A percentile compares a stretch with the other conserved stretches of the same genome.
These are phyloP conservation scores for Nicotiana undulata DNA, from an alignment of 257 asterid species.

Conservation along the genomic window DNA sequence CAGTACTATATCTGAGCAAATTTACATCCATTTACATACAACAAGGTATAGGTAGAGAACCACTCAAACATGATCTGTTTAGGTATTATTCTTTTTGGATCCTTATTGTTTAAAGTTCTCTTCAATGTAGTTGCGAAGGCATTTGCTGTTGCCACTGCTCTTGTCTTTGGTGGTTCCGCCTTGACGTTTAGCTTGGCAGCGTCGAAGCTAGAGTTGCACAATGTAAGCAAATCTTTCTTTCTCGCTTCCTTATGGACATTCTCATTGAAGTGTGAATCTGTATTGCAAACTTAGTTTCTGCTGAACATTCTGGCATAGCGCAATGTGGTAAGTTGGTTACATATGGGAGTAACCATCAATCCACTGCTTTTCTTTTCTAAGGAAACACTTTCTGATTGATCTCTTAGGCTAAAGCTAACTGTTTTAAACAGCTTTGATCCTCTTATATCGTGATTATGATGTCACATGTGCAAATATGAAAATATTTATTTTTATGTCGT, in stretches of 20 bases:
- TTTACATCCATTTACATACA: not conserved
- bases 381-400: not conserved
- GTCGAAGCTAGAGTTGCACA: constrained; percentile 54
- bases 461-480: not conserved
- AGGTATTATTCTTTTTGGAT: not conserved
- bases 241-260: not conserved
- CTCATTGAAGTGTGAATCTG: not conserved
- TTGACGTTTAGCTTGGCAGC: constrained; percentile 49
- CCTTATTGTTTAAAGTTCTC: not conserved
- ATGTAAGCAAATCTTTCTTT: constrained; percentile 32
- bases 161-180: constrained; percentile 69
- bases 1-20: not conserved
- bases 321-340: not conserved
- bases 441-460: not conserved
- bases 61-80: too few species aligned
- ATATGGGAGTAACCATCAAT: not conserved
- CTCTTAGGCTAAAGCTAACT: not conserved
- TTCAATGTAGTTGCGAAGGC: constrained; percentile 72
- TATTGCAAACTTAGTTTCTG: not conserved
- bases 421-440: not conserved
- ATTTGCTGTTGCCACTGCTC: constrained; percentile 63
- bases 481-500: not conserved
- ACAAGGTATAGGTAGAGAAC: not conserved
- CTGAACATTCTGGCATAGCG: not conserved
- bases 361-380: not conserved